Percentiles rank a stretch among this genome's conserved stretches.
Evolutionary conservation across 192 early-diverging fungal species (phyloP).

Genomic region (Fimicolochytrium jonesii): DNA sequence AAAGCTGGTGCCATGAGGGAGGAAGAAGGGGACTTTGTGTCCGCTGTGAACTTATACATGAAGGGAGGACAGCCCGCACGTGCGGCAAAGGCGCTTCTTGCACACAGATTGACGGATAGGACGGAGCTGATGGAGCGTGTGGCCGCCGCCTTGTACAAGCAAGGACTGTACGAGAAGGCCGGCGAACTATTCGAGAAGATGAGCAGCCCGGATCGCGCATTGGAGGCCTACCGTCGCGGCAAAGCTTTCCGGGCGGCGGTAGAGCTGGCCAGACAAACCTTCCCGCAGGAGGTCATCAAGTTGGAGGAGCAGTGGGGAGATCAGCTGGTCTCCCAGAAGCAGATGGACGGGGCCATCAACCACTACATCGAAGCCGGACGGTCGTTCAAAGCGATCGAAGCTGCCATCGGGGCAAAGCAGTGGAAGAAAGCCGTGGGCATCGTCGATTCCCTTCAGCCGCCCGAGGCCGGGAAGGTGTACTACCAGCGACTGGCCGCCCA

Average conservation of each 20-base stretch:
- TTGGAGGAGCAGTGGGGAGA: constrained; percentile 68
- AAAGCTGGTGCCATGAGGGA: constrained; percentile 58
- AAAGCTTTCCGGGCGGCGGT: constrained; percentile 59
- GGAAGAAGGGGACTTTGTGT: constrained; percentile 50
- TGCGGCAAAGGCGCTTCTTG: constrained; percentile 44
- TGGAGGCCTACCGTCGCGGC: constrained; percentile 56
- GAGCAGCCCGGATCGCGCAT: constrained; percentile 46
- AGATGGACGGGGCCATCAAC: constrained; percentile 63
- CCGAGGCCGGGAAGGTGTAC: constrained; percentile 46
- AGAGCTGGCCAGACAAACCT: constrained; percentile 46
- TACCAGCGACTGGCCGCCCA: constrained; percentile 52
- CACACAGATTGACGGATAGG: constrained; percentile 35
- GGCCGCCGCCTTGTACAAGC: constrained; percentile 49
- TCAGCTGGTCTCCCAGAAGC: constrained; percentile 55
- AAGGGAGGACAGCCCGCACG: constrained; percentile 58
- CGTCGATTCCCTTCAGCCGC: constrained; percentile 52
- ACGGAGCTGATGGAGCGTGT: constrained; percentile 56
- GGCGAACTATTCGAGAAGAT: constrained; percentile 59
- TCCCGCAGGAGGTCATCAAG: constrained; percentile 53
- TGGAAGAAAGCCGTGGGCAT: constrained; percentile 64
- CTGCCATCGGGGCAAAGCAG: constrained; percentile 52
- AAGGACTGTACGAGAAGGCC: constrained; percentile 56
- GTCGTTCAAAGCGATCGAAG: constrained; percentile 54
- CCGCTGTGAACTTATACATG: constrained; percentile 56
- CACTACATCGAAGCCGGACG: constrained; percentile 63